Evolutionary conservation across 345 rosid genomes (phyloP).

Genomic region (Sonneratia caseolaris): DNA sequence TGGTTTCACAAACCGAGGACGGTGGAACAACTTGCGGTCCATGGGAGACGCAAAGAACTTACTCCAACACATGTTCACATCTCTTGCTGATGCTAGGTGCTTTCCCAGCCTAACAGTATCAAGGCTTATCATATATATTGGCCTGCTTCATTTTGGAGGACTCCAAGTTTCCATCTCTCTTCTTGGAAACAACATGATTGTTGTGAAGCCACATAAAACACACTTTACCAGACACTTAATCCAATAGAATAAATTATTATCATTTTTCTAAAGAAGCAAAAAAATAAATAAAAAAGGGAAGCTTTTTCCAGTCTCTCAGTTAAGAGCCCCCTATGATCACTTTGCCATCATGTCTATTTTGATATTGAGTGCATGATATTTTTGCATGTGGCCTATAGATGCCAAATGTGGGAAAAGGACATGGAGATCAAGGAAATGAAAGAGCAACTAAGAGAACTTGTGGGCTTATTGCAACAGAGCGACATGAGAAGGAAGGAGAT

Average conservation of each 20-base stretch:
- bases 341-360: not conserved
- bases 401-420: constrained; percentile 90
- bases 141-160: not conserved
- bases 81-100: constrained; percentile 82
- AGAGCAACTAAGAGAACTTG: constrained; percentile 86
- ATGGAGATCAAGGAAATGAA: constrained; percentile 87
- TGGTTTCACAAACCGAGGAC: constrained; percentile 78
- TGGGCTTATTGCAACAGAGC: constrained; percentile 60
- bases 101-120: constrained; percentile 4
- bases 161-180: constrained; percentile 1
- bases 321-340: not conserved
- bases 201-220: not conserved
- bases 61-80: constrained; percentile 89
- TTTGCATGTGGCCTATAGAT: constrained; percentile 34
- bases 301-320: not conserved
- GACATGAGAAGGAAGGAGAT: constrained; percentile 69
- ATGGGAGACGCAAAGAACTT: constrained; percentile 97
- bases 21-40: constrained; percentile 96
- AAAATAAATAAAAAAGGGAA: not conserved
- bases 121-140: not conserved
- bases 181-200: not conserved
- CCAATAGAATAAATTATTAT: not conserved
- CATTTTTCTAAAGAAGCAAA: too few species aligned
- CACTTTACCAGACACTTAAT: not conserved
- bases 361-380: not conserved